Percentiles rank a stretch among this genome's conserved stretches.
Evolutionary conservation across 306 rosid species (phyloP).

Genomic region (Acacia crassicarpa): DNA sequence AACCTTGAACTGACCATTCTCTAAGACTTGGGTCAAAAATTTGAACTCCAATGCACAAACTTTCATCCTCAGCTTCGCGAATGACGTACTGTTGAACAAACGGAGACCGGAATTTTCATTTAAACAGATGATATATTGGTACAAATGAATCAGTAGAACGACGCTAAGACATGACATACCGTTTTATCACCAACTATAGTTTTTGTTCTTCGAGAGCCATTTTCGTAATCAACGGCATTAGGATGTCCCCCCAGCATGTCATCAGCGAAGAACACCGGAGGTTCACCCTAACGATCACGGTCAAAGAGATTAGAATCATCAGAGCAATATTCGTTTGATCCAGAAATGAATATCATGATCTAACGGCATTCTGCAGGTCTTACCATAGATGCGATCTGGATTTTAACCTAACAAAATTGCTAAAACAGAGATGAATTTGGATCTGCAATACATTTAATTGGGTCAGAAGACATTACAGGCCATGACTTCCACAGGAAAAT

Average conservation of each 20-base stretch:
- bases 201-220: constrained; percentile 42
- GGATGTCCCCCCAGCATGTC: constrained; percentile 58
- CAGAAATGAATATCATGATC: constrained; percentile 28
- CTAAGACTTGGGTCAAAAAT: constrained; percentile 65
- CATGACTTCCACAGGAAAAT: constrained; percentile 11
- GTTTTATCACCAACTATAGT: constrained; percentile 59
- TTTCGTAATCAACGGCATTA: constrained; percentile 56
- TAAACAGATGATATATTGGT: constrained; percentile 16
- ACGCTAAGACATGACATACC: constrained; percentile 46
- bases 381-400: constrained; percentile 68
- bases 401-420: constrained; percentile 55
- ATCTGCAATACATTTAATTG: constrained; percentile 24
- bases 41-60: constrained; percentile 66
- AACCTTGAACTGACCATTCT: constrained; percentile 62
- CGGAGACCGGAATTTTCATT: constrained; percentile 34
- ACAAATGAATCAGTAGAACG: constrained; percentile 20
- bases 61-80: constrained; percentile 78
- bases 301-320: constrained; percentile 32
- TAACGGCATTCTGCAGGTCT: constrained; percentile 36
- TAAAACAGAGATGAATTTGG: constrained; percentile 32
- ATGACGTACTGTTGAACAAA: constrained; percentile 83
- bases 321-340: constrained; percentile 31
- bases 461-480: constrained; percentile 23
- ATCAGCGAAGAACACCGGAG: constrained; percentile 64
- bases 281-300: constrained; percentile 70